These are phyloP conservation scores for Euphorbia corollata DNA, from an alignment of 441 rosid genomes.

Conservation along the genomic window DNA sequence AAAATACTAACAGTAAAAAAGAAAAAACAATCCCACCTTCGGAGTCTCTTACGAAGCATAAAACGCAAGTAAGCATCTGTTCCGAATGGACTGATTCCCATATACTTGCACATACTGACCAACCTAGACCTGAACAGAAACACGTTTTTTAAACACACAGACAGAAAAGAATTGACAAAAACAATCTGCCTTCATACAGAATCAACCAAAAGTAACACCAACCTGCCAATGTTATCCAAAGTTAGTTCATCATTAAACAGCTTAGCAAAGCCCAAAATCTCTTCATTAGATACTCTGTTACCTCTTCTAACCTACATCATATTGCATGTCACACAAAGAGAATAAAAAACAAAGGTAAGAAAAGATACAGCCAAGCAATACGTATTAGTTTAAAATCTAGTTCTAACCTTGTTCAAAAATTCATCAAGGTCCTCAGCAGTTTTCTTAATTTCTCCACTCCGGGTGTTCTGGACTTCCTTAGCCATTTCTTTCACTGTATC, in stretches of 20 bases:
- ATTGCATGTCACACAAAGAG: conserved; percentile 3
- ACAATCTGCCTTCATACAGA: conserved; percentile 4
- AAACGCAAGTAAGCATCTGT: conserved; percentile 83
- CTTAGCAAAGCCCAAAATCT: conserved; percentile 76
- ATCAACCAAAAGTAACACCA: conserved; percentile 18
- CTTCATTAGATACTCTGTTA: conserved; percentile 59
- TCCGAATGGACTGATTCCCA: conserved; percentile 79
- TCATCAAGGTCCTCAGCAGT: conserved; percentile 39
- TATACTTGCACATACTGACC: conserved; percentile 78
- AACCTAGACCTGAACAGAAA: conserved; percentile 53
- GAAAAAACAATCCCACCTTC: conserved; percentile 35
- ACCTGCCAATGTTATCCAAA: conserved; percentile 82
- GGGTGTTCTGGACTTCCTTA: conserved; percentile 72
- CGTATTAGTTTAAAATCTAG: neutral
- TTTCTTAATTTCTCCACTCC: conserved; percentile 31
- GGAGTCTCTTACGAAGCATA: conserved; percentile 75
- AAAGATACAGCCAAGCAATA: conserved; percentile 8
- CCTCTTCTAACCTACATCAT: conserved; percentile 63
- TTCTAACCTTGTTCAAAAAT: conserved; percentile 68
- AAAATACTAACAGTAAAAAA: too few species aligned
- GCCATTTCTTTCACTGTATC: conserved; percentile 95
- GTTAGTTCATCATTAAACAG: conserved; percentile 83
- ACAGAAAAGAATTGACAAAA: neutral
- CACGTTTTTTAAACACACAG: neutral
- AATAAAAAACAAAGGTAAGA: conserved; percentile 7